Base-by-base conservation (phyloP, 805 yeast genomes). In the Allodekkera sacchari region DNA sequence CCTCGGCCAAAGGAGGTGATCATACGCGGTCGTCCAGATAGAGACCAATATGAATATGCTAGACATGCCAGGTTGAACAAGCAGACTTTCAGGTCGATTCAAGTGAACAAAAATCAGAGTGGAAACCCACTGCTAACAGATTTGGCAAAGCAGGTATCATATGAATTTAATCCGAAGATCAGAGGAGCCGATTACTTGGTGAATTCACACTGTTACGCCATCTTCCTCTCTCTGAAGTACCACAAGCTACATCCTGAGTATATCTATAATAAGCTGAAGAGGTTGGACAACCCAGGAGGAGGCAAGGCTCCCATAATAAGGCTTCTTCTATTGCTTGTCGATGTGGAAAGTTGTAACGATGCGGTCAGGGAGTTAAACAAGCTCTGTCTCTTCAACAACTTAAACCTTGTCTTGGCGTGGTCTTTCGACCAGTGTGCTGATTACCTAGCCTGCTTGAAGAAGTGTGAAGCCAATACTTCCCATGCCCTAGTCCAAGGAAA, bases 181-280 rank as follows among this genome's bases (percentile, higher is more conserved):
- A 64, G 57, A 42, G 67, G 55, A 47, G 81, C 61, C 43, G 94
- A 83, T 48, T 83, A 82, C 52, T 63, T 77, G 30, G 66, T 82
- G 11, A 75, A 70, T 35, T 60, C 76, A 19, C 55, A 68, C 51
- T 53, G 73, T 50, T 68, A 69, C 35, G 68, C 79, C 1, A 44
- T 83, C 1, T 80, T 81, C 41, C 59, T 83, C 3, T 74, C 84
- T 1, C 52, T 83, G 29, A 77, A 78, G 31, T 83, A 82, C 49
- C 85, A 80, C 48, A 81, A 80, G 50, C 57, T 83, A 24, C 80
- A 77, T 41, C 85, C 88, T 0, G 89, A 81, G 43, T 82, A 83
- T 44, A 66, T 83, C 3, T 68, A 71, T 55, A 71, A 71, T 38
- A 62, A 80, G 37, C 63, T 78, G 52, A 62, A 55, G 27, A 55